These are phyloP conservation scores for Microdochium paspali DNA, from an alignment of 2,329 filamentous ascomycete species.

Conservation along the genomic window DNA sequence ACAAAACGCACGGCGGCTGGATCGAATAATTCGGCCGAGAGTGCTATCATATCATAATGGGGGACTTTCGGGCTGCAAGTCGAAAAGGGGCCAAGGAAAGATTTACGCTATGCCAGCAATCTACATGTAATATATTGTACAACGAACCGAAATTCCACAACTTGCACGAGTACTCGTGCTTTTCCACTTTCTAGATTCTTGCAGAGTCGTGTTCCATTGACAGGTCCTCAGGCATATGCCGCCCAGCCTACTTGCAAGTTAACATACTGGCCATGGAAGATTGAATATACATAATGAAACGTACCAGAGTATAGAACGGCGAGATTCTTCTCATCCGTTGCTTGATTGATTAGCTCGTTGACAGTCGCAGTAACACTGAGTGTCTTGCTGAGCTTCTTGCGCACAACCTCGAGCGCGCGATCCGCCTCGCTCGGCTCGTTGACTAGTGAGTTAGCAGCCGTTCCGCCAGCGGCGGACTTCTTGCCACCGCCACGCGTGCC, in stretches of 20 bases:
- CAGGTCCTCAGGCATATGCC: neutral
- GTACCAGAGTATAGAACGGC: constrained; percentile 78
- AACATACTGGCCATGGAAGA: neutral
- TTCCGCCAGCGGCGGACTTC: constrained; percentile 24
- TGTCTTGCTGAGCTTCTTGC: constrained; percentile 92
- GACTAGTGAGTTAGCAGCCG: constrained; percentile 19
- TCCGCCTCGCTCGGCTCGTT: constrained; percentile 71
- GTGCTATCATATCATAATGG: too few relatives aligned
- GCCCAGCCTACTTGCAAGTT: neutral
- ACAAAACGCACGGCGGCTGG: constrained; percentile 10
- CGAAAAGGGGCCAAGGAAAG: too few relatives aligned
- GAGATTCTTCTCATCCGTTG: constrained; percentile 84
- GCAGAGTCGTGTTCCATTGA: too few relatives aligned
- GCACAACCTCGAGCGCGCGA: constrained; percentile 81
- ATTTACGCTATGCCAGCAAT: too few relatives aligned
- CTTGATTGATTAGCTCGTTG: constrained; percentile 93
- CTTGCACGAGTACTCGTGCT: too few relatives aligned
- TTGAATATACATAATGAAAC: constrained; percentile 12
- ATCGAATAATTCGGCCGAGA: too few relatives aligned
- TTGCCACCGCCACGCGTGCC: constrained; percentile 15
- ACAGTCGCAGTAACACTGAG: constrained; percentile 92
- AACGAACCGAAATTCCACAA: too few relatives aligned
- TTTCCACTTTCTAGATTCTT: too few relatives aligned
- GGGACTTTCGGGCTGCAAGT: too few relatives aligned
- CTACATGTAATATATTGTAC: too few relatives aligned